Evolutionary conservation across 2,329 filamentous ascomycete genomes (phyloP).

Genomic region (Hypomyces rosellus): DNA sequence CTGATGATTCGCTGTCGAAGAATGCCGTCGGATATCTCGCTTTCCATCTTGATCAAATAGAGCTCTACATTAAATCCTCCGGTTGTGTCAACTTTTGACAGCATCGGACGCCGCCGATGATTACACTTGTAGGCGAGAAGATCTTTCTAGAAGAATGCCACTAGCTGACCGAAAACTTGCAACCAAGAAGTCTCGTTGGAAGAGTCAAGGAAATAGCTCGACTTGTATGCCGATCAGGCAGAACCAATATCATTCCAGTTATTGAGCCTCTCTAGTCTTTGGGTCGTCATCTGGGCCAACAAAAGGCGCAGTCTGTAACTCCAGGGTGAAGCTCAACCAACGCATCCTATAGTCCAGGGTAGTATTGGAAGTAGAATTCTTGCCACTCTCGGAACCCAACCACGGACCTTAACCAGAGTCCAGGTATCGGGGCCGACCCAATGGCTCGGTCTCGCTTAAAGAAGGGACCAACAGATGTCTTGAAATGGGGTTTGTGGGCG

Average conservation of each 20-base stretch:
- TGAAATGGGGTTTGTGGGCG: not conserved
- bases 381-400: not conserved
- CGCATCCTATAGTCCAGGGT: conserved; percentile 23
- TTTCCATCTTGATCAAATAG: not conserved
- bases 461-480: not conserved
- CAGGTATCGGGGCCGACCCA: conserved; percentile 1
- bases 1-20: too few species aligned
- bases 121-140: not conserved
- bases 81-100: too few species aligned
- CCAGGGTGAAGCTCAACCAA: conserved; percentile 9
- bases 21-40: not conserved
- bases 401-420: not conserved
- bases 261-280: not conserved
- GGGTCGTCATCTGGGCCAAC: conserved; percentile 8
- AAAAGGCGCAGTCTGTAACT: conserved; percentile 3
- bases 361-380: not conserved
- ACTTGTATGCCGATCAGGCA: conserved; percentile 1
- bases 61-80: too few species aligned
- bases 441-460: conserved; percentile 2
- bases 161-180: conserved; percentile 1
- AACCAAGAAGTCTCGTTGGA: not conserved
- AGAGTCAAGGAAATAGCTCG: not conserved
- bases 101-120: too few species aligned
- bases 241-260: not conserved
- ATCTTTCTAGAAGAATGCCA: too few species aligned